A percentile compares a stretch with the other conserved stretches of the same genome.
Evolutionary conservation across 352 stramenopile genomes (phyloP).

Genomic region (Blastocystis sp.): DNA sequence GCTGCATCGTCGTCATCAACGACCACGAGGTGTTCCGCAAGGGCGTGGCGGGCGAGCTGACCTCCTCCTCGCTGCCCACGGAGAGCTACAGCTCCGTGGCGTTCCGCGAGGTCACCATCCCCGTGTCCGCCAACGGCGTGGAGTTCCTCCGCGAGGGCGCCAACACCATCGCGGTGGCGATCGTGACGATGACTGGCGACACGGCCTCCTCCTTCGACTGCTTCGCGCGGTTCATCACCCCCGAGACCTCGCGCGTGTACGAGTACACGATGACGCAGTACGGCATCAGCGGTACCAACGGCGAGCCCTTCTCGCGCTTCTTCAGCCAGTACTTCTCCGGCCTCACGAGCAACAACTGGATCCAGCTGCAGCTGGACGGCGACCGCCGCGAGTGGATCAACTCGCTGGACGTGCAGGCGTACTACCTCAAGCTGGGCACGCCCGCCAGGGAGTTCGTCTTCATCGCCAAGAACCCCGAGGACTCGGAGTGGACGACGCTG

Average conservation of each 20-base stretch:
- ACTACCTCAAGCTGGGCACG: neutral
- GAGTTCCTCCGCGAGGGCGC: neutral
- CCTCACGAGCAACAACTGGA: neutral
- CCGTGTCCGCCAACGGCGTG: neutral
- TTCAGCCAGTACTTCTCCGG: neutral
- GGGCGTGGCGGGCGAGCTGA: constrained; percentile 17
- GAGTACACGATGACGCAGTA: constrained; percentile 13
- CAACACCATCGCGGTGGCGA: constrained; percentile 47
- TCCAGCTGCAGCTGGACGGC: neutral
- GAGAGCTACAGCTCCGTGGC: neutral
- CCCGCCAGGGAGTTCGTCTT: neutral
- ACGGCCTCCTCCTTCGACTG: constrained; percentile 24
- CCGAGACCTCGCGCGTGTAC: neutral
- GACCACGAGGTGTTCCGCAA: constrained; percentile 53
- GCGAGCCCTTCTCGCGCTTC: neutral
- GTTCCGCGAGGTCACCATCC: constrained; percentile 20
- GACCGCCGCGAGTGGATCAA: constrained; percentile 26
- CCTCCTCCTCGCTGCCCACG: neutral
- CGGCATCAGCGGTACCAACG: constrained; percentile 12
- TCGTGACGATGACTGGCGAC: neutral
- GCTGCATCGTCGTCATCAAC: constrained; percentile 46
- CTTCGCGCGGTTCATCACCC: constrained; percentile 1
- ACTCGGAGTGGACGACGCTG: neutral
- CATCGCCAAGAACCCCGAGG: constrained; percentile 9
- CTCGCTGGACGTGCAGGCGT: neutral